Evolutionary conservation across 2,329 filamentous ascomycete genomes (phyloP), one percentile per base, ranked within the genome.

Genomic region (Cadophora luteo-olivacea): DNA sequence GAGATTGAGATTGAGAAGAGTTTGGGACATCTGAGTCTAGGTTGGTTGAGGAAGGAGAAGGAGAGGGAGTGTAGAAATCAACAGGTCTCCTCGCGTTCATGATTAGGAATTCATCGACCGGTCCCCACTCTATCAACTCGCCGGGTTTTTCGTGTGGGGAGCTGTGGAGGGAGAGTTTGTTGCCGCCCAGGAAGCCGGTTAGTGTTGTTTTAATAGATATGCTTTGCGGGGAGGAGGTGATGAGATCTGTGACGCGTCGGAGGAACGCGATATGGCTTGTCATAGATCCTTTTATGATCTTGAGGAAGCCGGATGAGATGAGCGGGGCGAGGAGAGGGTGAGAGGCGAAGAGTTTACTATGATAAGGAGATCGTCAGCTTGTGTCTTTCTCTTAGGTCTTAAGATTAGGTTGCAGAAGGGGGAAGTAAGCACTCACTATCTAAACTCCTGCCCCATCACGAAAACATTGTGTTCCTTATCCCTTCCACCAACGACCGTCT

Each of bases 31-130:
- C n/a, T n/a, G n/a, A n/a, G n/a, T n/a, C n/a, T n/a, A n/a, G n/a
- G n/a, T n/a, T n/a, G n/a, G n/a, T n/a, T 29, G 36, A 38, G 36
- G 36, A 38, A 38, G 36, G 36, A 14, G 36, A 38, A 38, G 8
- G 36, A 14, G 8, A 11, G 7, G 8, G 8, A 14, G 14, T 38
- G n/a, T 66, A 66, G n/a, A 66, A 66, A 62, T 61, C 57, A 12
- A 66, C 64, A 7, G 64, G 64, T 3, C 64, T n/a, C 14, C 58
- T 41, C 3, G 64, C 64, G 55, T 66, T 66, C 6, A 62, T 41
- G 14, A 66, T 57, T 1, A 66, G 6, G 32, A 66, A 66, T 24
- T 62, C 64, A 49, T 66, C 64, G 2, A 62, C 33, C 2, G 57
- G 64, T 19, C 64, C 64, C 57, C 57, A 66, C 9, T 19, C 57